Evolutionary conservation across 2,329 filamentous ascomycete species (phyloP), one percentile per base, ranked within the genome.

Genomic region (Sporothrix inflata): DNA sequence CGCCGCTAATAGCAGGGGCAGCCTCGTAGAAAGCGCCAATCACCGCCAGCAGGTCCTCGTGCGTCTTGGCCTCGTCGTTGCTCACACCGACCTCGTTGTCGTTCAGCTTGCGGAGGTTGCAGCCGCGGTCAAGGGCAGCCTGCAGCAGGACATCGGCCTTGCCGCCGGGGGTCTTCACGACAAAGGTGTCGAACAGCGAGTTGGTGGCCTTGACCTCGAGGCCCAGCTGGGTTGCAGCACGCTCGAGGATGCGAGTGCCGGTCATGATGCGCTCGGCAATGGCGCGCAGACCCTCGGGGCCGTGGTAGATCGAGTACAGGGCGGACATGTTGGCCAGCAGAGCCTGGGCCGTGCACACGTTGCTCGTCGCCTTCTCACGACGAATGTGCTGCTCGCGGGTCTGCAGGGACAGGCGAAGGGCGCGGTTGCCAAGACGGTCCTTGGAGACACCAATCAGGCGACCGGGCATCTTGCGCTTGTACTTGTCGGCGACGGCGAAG

Each of bases 361-460:
- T 98, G 85, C 94, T 97, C 1, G 95, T 98, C 1, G 95, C 95
- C 87, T 98, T 98, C 81, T 98, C 95, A 78, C 95, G 89, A 75
- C 95, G 89, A 80, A 98, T 98, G 81, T 98, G 95, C 84, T 98
- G 95, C 83, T 98, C 95, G 77, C 95, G 88, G 11, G 95, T 98
- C 83, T 98, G 95, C 69, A 98, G 84, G 21, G 95, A 92, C 78
- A 98, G 83, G 77, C 95, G 88, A 75, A 97, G 90, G 5, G 94
- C 95, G 14, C 88, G 90, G 75, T 92, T 89, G 8, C 95, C 95
- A 5, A 94, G 85, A 71, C 95, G 88, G 79, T 98, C 95, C 82
- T 97, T 97, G 68, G 95, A 97, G 3, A 98, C 87, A 76, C 95
- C 95, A 74, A 98, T 92, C 40, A 98, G 84, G 76, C 95, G 92